Base-by-base conservation (phyloP, 2,329 filamentous ascomycete species). In the Cladosporium sp. region DNA sequence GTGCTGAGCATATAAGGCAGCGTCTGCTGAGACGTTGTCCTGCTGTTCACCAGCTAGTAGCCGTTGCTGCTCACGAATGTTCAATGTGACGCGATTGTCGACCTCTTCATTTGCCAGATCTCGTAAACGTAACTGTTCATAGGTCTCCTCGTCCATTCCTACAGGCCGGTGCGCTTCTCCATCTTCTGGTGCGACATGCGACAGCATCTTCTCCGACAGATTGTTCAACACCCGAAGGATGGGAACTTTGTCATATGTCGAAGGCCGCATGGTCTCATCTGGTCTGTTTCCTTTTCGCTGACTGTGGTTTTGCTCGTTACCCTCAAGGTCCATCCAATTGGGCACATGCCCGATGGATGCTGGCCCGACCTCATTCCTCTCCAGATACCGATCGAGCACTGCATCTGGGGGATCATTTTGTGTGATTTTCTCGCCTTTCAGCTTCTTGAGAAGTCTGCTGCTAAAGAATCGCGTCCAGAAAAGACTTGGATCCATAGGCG, bases 391-490 rank as follows among this genome's bases (percentile, higher is more conserved):
- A 70, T 97, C 93, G 56, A 97, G 85, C 8, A 93, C 76, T 14
- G 82, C 77, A 69, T 97, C 90, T 8, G 81, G 80, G 13, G 83
- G 76, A 67, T 96, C 92, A 3, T 79, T 80, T 8, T 92, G 89
- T 1, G 82, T 82, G 42, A 95, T 83, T 49, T 89, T 87, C 70
- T 97, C 90, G 35, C 95, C 93, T 53, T 91, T 88, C 52, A 98
- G 75, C 66, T 90, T 92, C 72, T 95, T 96, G 59, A 90, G 89
- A 8, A 98, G 74, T 53, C 87, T 82, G 69, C 89, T 95, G 56
- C 91, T 82, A 68, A 98, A 97, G 72, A 98, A 98, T 11, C 89
- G 81, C 5, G 87, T 87, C 91, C 92, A 98, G 67, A 98, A 98
- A 46, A 89, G 83, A 52, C 78, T 77, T 63, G 95, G 88, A 22